Evolutionary conservation across 768 basidiomycete genomes (phyloP).

Genomic region (Boletus rubropictus): DNA sequence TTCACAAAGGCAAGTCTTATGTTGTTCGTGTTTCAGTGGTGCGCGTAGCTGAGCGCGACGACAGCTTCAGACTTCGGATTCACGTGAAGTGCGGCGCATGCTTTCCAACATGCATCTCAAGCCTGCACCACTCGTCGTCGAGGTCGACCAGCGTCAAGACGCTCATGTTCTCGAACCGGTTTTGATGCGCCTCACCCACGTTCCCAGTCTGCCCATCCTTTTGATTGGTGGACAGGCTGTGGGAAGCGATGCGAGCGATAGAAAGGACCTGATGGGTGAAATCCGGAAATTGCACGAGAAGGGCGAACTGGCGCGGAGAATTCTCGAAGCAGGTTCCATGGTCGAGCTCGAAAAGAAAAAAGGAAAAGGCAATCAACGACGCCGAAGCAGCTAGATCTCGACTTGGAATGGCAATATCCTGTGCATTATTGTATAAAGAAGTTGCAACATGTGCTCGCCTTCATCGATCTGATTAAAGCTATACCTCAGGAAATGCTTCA

Average conservation of each 20-base stretch:
- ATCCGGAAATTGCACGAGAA: constrained; percentile 45
- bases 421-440: background rate
- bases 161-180: constrained; percentile 56
- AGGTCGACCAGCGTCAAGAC: constrained; percentile 71
- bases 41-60: constrained; percentile 1
- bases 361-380: constrained; percentile 29
- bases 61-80: constrained; percentile 57
- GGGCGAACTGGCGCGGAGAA: constrained; percentile 47
- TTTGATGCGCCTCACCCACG: constrained; percentile 53
- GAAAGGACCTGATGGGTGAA: constrained; percentile 33
- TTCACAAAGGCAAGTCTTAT: constrained; percentile 59
- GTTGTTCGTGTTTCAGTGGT: background rate
- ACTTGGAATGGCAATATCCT: constrained; percentile 2
- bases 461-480: background rate
- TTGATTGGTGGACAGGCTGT: constrained; percentile 61
- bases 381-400: constrained; percentile 1
- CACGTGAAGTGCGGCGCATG: constrained; percentile 61
- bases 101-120: constrained; percentile 50
- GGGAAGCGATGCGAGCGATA: constrained; percentile 30
- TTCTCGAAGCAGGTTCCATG: constrained; percentile 53
- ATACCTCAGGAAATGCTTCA: constrained; percentile 3
- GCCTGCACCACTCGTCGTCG: constrained; percentile 62
- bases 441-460: background rate
- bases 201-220: constrained; percentile 56
- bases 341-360: constrained; percentile 52